Conservation (phyloP, 805 yeast species). For the Wickerhamiella domercqiae region DNA sequence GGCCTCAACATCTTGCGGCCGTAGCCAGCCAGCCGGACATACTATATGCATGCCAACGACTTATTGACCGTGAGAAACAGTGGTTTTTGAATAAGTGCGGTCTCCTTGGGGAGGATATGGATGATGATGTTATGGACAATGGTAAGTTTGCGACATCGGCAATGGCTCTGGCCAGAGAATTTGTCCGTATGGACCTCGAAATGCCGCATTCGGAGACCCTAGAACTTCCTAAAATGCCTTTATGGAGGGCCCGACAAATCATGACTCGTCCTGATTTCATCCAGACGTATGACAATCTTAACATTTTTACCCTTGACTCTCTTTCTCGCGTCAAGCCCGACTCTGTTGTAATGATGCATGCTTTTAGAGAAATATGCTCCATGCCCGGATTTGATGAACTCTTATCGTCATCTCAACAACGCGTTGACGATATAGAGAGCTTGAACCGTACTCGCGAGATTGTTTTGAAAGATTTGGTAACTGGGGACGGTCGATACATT, state of each 20-base stretch:
- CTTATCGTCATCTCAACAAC: slow-evolving; percentile 44
- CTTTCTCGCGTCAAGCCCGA: slow-evolving; percentile 60
- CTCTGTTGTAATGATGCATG: slow-evolving; percentile 80
- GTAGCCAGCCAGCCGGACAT: slow-evolving; percentile 28
- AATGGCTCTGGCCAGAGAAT: slow-evolving; percentile 52
- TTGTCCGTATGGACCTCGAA: slow-evolving; percentile 50
- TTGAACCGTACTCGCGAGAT: slow-evolving; percentile 65
- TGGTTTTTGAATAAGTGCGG: slow-evolving; percentile 82
- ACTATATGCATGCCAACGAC: slow-evolving; percentile 45
- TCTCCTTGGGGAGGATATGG: slow-evolving; percentile 61
- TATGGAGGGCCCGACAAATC: slow-evolving; percentile 71
- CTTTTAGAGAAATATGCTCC: slow-evolving; percentile 60
- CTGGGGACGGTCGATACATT: slow-evolving; percentile 17
- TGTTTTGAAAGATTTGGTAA: slow-evolving; percentile 51
- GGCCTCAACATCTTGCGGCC: slow-evolving; percentile 67
- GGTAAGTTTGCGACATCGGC: slow-evolving; percentile 66
- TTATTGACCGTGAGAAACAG: slow-evolving; percentile 67
- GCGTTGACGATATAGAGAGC: slow-evolving; percentile 64
- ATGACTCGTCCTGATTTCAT: slow-evolving; percentile 79
- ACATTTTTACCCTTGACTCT: slow-evolving; percentile 66
- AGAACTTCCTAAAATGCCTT: slow-evolving; percentile 52
- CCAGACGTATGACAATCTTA: slow-evolving; percentile 56
- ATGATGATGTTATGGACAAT: slow-evolving; percentile 74
- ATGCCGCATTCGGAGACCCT: slow-evolving; percentile 6
- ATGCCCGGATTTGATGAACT: slow-evolving; percentile 58